These are phyloP conservation scores for Trichaptum fuscoviolaceum DNA, from an alignment of 768 basidiomycete genomes.

Conservation along the genomic window DNA sequence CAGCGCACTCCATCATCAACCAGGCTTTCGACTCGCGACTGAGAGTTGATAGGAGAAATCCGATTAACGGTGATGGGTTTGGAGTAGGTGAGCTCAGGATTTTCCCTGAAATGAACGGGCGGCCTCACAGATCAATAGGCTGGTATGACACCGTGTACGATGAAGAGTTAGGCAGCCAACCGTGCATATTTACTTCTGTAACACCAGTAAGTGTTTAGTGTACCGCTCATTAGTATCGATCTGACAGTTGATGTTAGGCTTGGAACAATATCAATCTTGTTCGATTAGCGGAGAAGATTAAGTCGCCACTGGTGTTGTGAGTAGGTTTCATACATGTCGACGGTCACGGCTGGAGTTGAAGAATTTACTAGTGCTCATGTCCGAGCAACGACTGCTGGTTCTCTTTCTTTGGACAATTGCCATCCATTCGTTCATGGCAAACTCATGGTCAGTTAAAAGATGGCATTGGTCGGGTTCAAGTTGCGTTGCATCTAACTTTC, in stretches of 20 bases:
- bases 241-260: conserved; percentile 44
- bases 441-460: conserved; percentile 62
- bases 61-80: conserved; percentile 96
- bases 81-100: conserved; percentile 67
- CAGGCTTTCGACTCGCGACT: conserved; percentile 94
- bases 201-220: conserved; percentile 62
- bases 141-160: conserved; percentile 92
- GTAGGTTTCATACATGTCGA: conserved; percentile 21
- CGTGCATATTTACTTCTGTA: conserved; percentile 94
- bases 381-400: conserved; percentile 88
- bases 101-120: background rate
- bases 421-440: conserved; percentile 93
- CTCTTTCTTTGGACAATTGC: conserved; percentile 88
- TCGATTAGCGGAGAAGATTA: conserved; percentile 95
- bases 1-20: conserved; percentile 94
- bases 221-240: background rate
- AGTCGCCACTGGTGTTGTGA: conserved; percentile 91
- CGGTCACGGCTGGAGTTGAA: conserved; percentile 7
- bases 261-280: conserved; percentile 95
- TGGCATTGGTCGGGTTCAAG: conserved; percentile 2
- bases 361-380: conserved; percentile 69
- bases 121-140: conserved; percentile 34
- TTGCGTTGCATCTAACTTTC: conserved; percentile 3
- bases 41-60: conserved; percentile 70
- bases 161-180: conserved; percentile 77